Percentiles rank a stretch among this genome's conserved stretches.
Evolutionary conservation across 1,284 basidiomycete species (phyloP).

Genomic region (Ganoderma lingzhi): DNA sequence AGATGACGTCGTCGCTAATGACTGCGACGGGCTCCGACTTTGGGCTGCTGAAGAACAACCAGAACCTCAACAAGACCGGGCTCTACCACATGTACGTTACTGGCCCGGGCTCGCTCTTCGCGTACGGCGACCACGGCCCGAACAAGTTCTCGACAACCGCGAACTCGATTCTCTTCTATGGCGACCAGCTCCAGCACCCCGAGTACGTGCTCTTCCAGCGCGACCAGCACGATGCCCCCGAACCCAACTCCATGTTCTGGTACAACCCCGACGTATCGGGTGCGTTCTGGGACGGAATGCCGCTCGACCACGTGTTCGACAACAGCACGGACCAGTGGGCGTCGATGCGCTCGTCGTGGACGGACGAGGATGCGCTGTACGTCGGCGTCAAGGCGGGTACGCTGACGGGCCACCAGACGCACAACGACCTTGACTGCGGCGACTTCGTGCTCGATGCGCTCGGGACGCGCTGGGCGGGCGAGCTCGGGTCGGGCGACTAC

Average conservation of each 20-base stretch:
- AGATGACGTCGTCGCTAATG: slow-evolving; percentile 86
- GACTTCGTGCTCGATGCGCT: slow-evolving; percentile 98
- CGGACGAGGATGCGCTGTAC: slow-evolving; percentile 84
- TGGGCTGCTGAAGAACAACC: slow-evolving; percentile 75
- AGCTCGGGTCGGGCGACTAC: slow-evolving; percentile 93
- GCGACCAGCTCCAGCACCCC: slow-evolving; percentile 71
- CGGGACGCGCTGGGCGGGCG: slow-evolving; percentile 95
- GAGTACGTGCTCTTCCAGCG: slow-evolving; percentile 91
- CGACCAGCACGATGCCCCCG: slow-evolving; percentile 86
- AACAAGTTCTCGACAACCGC: slow-evolving; percentile 93
- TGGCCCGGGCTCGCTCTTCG: slow-evolving; percentile 90
- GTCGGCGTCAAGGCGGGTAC: slow-evolving; percentile 91
- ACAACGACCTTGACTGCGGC: slow-evolving; percentile 93
- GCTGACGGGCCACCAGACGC: slow-evolving; percentile 85
- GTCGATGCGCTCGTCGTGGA: slow-evolving; percentile 94
- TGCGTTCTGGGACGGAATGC: slow-evolving; percentile 90
- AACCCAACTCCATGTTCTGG: slow-evolving; percentile 98
- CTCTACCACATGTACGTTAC: slow-evolving; percentile 91
- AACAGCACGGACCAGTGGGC: slow-evolving; percentile 82
- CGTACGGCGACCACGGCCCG: slow-evolving; percentile 94
- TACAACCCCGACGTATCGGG: slow-evolving; percentile 87
- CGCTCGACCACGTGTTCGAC: slow-evolving; percentile 87
- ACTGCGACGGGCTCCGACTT: slow-evolving; percentile 89
- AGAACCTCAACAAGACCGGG: slow-evolving; percentile 79
- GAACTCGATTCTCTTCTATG: slow-evolving; percentile 80